These are phyloP conservation scores for Byssoonygena ceratinophila DNA, from an alignment of 2,329 filamentous ascomycete species.

Conservation along the genomic window DNA sequence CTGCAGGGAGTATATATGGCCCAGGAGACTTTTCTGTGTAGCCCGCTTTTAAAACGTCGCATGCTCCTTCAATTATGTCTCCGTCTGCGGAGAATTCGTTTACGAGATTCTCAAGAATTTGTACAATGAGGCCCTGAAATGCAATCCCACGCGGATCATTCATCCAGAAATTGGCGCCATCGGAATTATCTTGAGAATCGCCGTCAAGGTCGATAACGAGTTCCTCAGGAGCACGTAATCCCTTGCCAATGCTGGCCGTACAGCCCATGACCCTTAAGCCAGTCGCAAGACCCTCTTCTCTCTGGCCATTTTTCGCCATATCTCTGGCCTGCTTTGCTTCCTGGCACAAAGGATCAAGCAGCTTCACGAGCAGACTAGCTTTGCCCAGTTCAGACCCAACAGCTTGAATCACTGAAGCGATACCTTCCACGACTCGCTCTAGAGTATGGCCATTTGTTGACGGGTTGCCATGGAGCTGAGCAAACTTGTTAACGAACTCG, in stretches of 20 bases:
- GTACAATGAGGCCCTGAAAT: conserved; percentile 30
- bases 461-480: conserved; percentile 30
- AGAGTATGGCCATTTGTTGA: conserved; percentile 31
- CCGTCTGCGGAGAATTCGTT: conserved; percentile 32
- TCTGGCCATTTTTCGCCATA: conserved; percentile 24
- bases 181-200: conserved; percentile 20
- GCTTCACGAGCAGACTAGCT: conserved; percentile 29
- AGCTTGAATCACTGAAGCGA: conserved; percentile 37
- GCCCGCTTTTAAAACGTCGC: conserved; percentile 38
- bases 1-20: conserved; percentile 35
- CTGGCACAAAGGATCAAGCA: conserved; percentile 31
- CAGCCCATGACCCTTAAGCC: conserved; percentile 32
- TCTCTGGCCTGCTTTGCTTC: conserved; percentile 27
- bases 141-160: conserved; percentile 23
- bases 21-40: conserved; percentile 35
- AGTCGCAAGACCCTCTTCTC: conserved; percentile 27
- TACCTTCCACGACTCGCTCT: conserved; percentile 36
- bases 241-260: conserved; percentile 34
- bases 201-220: conserved; percentile 28
- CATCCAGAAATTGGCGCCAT: conserved; percentile 32
- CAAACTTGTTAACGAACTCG: conserved; percentile 35
- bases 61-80: conserved; percentile 37
- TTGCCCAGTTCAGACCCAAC: conserved; percentile 32
- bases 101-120: conserved; percentile 33
- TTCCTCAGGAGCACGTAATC: conserved; percentile 30